Conservation (phyloP, 805 yeast genomes). For the Priceomyces haplophilus region DNA sequence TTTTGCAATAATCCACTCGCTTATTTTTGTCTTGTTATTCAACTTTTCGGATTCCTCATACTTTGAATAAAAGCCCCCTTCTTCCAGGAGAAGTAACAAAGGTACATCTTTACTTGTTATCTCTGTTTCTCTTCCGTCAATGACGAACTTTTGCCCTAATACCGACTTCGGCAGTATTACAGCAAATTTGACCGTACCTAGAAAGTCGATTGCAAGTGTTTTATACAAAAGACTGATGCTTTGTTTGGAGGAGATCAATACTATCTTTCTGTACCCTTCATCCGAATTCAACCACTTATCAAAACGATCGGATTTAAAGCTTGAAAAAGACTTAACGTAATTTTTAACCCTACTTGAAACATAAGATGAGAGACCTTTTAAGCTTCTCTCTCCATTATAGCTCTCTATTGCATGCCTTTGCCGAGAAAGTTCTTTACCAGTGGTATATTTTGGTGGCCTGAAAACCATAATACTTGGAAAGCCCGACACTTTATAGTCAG, state of each 20-base stretch:
- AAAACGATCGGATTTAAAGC: constrained; percentile 20
- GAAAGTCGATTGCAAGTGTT: constrained; percentile 67
- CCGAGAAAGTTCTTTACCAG: constrained; percentile 11
- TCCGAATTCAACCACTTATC: constrained; percentile 25
- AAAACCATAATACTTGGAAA: constrained; percentile 83
- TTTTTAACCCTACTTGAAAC: constrained; percentile 60
- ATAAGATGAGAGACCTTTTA: constrained; percentile 52
- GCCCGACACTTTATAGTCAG: constrained; percentile 62
- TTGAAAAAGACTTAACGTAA: constrained; percentile 53
- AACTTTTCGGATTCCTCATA: constrained; percentile 24
- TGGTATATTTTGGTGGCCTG: constrained; percentile 67
- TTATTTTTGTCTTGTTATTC: constrained; percentile 28
- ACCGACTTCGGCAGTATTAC: constrained; percentile 31
- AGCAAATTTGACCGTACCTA: constrained; percentile 49
- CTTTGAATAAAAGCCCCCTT: constrained; percentile 15
- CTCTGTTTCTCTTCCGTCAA: constrained; percentile 19
- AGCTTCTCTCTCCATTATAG: constrained; percentile 60
- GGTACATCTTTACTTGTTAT: constrained; percentile 26
- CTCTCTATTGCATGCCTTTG: constrained; percentile 50
- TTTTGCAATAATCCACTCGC: constrained; percentile 30
- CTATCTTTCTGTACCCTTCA: constrained; percentile 37
- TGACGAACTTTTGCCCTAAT: constrained; percentile 8
- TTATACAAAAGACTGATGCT: constrained; percentile 55
- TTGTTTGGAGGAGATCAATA: constrained; percentile 52
- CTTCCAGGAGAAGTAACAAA: constrained; percentile 21